Evolutionary conservation across 2,329 filamentous ascomycete genomes (phyloP), one percentile per base, ranked within the genome.

Genomic region (Cladosporium sp.): DNA sequence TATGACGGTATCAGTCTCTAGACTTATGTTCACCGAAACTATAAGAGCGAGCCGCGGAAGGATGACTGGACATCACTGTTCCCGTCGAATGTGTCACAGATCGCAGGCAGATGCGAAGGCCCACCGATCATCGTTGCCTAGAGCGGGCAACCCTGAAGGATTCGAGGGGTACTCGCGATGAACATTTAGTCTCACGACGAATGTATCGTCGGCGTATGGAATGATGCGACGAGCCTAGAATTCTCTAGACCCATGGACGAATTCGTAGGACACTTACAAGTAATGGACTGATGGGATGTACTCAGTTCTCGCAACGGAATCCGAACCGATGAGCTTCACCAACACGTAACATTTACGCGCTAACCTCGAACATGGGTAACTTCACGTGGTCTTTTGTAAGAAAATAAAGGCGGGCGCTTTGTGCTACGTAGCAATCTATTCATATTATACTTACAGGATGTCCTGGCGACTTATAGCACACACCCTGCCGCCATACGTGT

Each of bases 401-500:
- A 24, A 24, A 24, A 24, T 2, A 24, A 24, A 21, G 8, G 21
- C 10, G n/a, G n/a, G 21, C 21, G 41, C 41, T 21, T 47, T 10
- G 3, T 21, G 1, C 3, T 10, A 47, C 10, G 36, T 2, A 41
- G 36, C 36, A 5, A 41, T 44, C 6, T 7, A 12, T 47, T 21
- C 18, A 66, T 14, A 66, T 62, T 10, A 65, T 65, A n/a, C 57
- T 65, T 30, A 73, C 64, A 59, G 71, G 67, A 54, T 71, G 64
- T 15, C 71, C 69, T 2, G 72, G 71, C 38, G 64, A 66, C 68
- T 83, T 84, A 68, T 74, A 81, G 58, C 79, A 67, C 70, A 75
- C 78, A 1, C 82, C 82, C 2, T 76, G 77, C 68, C 81, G 83
- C 80, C 82, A 84, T 10, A 84, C 81, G 73, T 82, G 78, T 4